Conservation (phyloP, 83 land plant genomes). For the Picea abies region DNA sequence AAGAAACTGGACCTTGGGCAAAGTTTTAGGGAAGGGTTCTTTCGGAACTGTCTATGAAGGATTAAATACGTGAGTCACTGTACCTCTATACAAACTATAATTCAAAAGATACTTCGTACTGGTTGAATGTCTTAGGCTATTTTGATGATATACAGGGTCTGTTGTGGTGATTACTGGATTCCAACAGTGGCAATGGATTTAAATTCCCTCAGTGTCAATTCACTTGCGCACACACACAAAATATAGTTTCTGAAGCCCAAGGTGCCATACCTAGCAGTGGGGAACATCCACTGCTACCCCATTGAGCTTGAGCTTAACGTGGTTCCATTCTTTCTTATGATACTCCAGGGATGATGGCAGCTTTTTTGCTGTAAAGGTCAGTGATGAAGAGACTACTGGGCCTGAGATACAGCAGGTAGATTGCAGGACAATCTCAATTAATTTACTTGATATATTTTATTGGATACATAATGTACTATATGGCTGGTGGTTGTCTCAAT, state of each 20-base stretch:
- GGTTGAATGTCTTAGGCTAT: neutral
- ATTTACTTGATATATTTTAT: constrained; percentile 4
- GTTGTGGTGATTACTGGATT: neutral
- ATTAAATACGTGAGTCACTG: constrained; percentile 32
- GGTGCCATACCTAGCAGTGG: neutral
- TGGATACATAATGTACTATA: neutral
- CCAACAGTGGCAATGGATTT: neutral
- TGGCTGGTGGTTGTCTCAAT: neutral
- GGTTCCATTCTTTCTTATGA: neutral
- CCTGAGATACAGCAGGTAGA: constrained; percentile 52
- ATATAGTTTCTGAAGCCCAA: neutral
- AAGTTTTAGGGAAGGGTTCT: constrained; percentile 39
- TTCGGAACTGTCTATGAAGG: constrained; percentile 58
- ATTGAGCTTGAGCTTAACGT: neutral
- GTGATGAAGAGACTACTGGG: constrained; percentile 25
- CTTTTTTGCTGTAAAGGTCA: constrained; percentile 60
- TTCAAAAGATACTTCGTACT: neutral
- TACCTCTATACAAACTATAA: neutral
- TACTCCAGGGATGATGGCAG: constrained; percentile 58
- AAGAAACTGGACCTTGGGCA: constrained; percentile 34
- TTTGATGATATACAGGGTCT: neutral
- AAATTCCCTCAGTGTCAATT: neutral
- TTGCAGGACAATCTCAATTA: neutral
- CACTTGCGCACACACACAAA: neutral
- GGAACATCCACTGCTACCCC: neutral